Evolutionary conservation across 179 eudicot species (phyloP).

Genomic region (Beta macrorhiza): DNA sequence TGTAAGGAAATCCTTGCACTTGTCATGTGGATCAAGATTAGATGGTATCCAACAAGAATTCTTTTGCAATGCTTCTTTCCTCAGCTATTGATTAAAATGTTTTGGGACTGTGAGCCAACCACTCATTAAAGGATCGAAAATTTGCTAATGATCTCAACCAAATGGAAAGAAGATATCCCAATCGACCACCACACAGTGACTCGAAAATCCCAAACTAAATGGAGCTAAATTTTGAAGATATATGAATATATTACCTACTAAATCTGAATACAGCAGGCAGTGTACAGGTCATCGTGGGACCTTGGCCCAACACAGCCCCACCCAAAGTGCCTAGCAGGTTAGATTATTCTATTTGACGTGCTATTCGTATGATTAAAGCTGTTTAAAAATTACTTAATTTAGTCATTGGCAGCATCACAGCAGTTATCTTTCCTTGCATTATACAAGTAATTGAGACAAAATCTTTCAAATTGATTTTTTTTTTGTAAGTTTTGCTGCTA

Average conservation of each 20-base stretch:
- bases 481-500: background rate
- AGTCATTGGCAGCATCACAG: background rate
- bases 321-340: background rate
- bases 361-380: background rate
- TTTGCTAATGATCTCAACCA: background rate
- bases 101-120: background rate
- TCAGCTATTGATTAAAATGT: background rate
- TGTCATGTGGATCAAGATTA: background rate
- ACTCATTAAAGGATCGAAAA: background rate
- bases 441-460: background rate
- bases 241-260: background rate
- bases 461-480: background rate
- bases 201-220: background rate
- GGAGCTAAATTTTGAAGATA: background rate
- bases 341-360: background rate
- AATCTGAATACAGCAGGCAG: background rate
- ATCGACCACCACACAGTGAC: background rate
- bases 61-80: background rate
- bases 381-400: background rate
- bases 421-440: background rate
- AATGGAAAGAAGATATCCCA: background rate
- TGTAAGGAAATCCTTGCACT: background rate
- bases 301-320: background rate
- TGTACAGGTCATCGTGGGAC: background rate
- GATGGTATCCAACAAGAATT: background rate